Evolutionary conservation across 352 stramenopile species (phyloP), one percentile per base, ranked within the genome.

Genomic region (Pythium pyrilobum): DNA sequence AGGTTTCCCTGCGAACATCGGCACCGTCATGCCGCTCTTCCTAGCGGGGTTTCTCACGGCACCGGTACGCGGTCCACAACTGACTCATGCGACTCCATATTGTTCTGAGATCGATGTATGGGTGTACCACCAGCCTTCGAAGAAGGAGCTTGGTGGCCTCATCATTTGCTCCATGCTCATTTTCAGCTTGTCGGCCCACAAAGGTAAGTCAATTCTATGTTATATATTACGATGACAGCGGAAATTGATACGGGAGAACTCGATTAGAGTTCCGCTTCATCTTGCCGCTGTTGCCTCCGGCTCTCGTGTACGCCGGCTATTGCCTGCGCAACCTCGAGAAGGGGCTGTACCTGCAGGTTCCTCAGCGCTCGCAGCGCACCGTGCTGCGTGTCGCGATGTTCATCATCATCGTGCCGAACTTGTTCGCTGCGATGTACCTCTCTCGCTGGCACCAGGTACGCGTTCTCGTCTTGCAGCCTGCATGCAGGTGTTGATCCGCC

Each of bases 211-310:
- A 15, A 32, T 11, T 32, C 16, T 7, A 3, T 8, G n/a, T 13
- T 21, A 24, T 33, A 23, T 34, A 18, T 5, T 12, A n/a, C n/a
- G n/a, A n/a, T n/a, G n/a, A n/a, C n/a, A n/a, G n/a, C n/a, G n/a
- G n/a, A n/a, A n/a, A n/a, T n/a, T n/a, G n/a, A n/a, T n/a, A n/a
- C n/a, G n/a, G n/a, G n/a, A n/a, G n/a, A 31, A 37, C 36, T 28
- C 8, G 7, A 4, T 8, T 31, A 90, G 85, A 95, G 40, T 89
- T 93, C 24, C 83, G 85, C 20, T 95, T 95, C 42, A 69, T 92
- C n/a, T 59, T 95, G 15, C 85, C 85, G 5, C 47, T 95, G 13
- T 61, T 95, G 3, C 79, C 82, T 7, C 72, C 77, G 11, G 71
- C 75, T 5, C 75, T 89, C 33, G 80, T 89, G 36, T 91, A 93